Conservation (phyloP, 1,284 basidiomycete genomes). For the Melampsora occidentalis region DNA sequence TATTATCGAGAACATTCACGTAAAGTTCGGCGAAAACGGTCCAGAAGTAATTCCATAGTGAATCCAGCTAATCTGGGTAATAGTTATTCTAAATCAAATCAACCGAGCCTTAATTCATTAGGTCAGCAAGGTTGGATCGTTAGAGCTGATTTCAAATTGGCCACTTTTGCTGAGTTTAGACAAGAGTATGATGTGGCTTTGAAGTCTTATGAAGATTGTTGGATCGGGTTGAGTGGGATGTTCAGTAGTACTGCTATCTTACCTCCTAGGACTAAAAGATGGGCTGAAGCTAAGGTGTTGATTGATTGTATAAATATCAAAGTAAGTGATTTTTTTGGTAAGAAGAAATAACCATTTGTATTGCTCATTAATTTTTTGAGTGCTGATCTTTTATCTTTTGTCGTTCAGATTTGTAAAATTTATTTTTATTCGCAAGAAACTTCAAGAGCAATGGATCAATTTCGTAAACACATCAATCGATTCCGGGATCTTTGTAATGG, state of each 20-base stretch:
- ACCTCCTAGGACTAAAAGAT: slow-evolving; percentile 88
- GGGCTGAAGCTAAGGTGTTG: slow-evolving; percentile 96
- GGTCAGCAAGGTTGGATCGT: slow-evolving; percentile 87
- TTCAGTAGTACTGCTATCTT: slow-evolving; percentile 79
- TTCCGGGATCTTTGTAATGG: slow-evolving; percentile 83
- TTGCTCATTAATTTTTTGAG: background rate
- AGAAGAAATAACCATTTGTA: background rate
- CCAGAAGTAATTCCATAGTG: slow-evolving; percentile 60
- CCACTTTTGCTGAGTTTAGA: slow-evolving; percentile 88
- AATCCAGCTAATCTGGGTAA: slow-evolving; percentile 57
- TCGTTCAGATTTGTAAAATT: slow-evolving; percentile 72
- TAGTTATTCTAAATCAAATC: slow-evolving; percentile 55
- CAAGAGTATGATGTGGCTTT: slow-evolving; percentile 83
- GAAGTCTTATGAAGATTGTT: slow-evolving; percentile 85
- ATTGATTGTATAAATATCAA: slow-evolving; percentile 86
- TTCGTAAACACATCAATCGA: slow-evolving; percentile 75
- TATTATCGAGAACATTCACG: slow-evolving; percentile 91
- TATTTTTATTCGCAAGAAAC: slow-evolving; percentile 84
- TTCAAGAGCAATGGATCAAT: slow-evolving; percentile 70
- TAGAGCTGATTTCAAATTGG: slow-evolving; percentile 96
- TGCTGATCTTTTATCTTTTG: background rate
- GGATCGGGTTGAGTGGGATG: slow-evolving; percentile 74
- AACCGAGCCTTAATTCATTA: slow-evolving; percentile 61
- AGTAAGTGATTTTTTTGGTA: slow-evolving; percentile 56
- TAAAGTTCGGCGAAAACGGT: slow-evolving; percentile 81